Evolutionary conservation across 2,329 filamentous ascomycete species (phyloP).

Genomic region (Ceratocystis cubensis): DNA sequence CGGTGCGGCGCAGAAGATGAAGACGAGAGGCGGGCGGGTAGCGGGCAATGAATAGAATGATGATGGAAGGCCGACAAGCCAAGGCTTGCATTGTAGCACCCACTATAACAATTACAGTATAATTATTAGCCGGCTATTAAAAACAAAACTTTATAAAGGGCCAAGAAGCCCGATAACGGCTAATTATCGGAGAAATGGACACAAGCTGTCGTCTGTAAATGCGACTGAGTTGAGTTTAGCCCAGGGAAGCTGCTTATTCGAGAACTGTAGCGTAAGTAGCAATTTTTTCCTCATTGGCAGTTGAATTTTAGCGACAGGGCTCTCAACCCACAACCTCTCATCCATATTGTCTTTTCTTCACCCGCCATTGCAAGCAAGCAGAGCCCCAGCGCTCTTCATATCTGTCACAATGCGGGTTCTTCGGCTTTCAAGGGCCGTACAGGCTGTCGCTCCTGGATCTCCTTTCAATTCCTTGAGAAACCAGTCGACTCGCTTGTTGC

Average conservation of each 20-base stretch:
- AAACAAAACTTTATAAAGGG: background rate
- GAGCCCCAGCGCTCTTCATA: background rate
- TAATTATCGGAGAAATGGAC: background rate
- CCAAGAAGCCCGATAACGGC: background rate
- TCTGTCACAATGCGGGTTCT: constrained; percentile 20
- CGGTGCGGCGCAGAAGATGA: background rate
- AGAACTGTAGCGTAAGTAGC: constrained; percentile 10
- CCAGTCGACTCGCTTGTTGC: constrained; percentile 14
- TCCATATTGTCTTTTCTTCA: background rate
- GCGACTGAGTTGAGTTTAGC: background rate
- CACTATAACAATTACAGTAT: background rate
- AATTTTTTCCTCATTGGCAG: constrained; percentile 10
- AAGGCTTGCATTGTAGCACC: background rate
- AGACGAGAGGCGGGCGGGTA: background rate
- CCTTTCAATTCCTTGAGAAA: constrained; percentile 12
- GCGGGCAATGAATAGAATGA: background rate
- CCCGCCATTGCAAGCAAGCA: constrained; percentile 2
- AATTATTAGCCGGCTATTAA: too few species aligned
- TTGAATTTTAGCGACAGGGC: background rate
- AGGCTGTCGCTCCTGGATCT: constrained; percentile 8
- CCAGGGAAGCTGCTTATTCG: background rate
- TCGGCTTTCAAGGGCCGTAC: constrained; percentile 17
- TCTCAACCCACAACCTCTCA: background rate
- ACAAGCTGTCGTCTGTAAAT: background rate
- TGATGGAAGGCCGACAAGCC: background rate